Conservation (phyloP, 208 protist species). For the Acanthamoeba quina region DNA sequence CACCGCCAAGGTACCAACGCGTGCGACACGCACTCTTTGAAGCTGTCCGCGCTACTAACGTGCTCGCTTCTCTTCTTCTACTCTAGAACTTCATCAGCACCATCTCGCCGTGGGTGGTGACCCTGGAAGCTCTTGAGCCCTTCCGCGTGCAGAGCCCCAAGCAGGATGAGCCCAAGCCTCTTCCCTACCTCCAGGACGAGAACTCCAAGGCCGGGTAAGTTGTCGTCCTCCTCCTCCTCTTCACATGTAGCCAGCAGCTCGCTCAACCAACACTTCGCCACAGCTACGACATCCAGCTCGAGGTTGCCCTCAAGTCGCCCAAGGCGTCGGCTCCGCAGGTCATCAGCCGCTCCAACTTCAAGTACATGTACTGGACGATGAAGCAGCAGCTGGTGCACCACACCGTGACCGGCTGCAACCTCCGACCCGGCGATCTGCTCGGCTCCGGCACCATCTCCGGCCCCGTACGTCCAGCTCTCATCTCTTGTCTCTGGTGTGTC, state of each 20-base stretch:
- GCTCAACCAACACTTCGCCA: neutral
- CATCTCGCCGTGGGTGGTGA: conserved; percentile 95
- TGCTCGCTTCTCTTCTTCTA: neutral
- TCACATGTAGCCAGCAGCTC: too few species aligned
- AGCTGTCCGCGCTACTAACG: neutral
- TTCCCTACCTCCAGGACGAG: conserved; percentile 86
- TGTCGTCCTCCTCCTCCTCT: neutral
- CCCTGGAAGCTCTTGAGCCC: conserved; percentile 91
- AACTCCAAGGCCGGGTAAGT: conserved; percentile 53
- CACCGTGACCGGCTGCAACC: conserved; percentile 92
- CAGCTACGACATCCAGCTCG: conserved; percentile 59
- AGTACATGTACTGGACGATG: conserved; percentile 93
- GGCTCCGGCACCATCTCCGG: conserved; percentile 93
- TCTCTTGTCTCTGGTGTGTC: conserved; percentile 9
- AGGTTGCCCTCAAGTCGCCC: conserved; percentile 76
- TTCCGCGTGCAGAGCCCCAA: conserved; percentile 84
- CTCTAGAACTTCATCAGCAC: conserved; percentile 90
- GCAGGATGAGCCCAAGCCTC: conserved; percentile 82
- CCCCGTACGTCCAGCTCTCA: conserved; percentile 20
- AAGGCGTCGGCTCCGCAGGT: conserved; percentile 47
- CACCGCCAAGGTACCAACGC: conserved; percentile 85
- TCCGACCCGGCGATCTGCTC: conserved; percentile 92
- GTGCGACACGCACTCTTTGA: neutral
- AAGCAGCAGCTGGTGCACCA: conserved; percentile 94
- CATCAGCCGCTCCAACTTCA: conserved; percentile 89